Conservation (phyloP, 139 green algal genomes). For the Pleodorina starrii region DNA sequence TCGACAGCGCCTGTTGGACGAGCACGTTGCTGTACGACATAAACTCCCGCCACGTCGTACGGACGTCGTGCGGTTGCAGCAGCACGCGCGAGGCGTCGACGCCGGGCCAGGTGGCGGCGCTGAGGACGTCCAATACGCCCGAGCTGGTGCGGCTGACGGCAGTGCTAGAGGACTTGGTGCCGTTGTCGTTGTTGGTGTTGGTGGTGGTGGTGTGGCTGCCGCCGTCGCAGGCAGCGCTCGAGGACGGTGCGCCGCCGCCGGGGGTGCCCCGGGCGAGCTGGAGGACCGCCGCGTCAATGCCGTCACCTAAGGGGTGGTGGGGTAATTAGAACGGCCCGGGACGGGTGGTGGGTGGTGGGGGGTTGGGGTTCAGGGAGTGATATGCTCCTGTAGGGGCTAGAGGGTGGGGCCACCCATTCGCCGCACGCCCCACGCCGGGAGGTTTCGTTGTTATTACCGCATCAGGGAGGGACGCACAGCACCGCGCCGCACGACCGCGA, state of each 20-base stretch:
- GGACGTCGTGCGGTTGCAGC: constrained; percentile 55
- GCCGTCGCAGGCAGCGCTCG: no score
- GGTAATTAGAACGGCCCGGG: no score
- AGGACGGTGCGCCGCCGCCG: background rate
- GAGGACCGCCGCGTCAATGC: constrained; percentile 62
- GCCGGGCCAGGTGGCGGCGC: constrained; percentile 51
- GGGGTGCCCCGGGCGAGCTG: constrained; percentile 44
- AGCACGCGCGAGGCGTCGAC: constrained; percentile 33
- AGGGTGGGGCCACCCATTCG: no score
- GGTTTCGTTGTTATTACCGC: no score
- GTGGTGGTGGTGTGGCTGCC: background rate
- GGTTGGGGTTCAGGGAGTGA: no score
- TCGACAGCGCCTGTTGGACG: constrained; percentile 84
- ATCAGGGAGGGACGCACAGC: no score
- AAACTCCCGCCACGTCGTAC: constrained; percentile 84
- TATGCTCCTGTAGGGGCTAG: no score
- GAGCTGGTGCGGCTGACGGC: background rate
- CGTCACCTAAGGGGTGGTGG: constrained; percentile 31
- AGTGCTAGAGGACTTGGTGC: background rate
- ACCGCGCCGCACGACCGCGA: no score
- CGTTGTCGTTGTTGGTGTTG: background rate
- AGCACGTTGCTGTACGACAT: constrained; percentile 70
- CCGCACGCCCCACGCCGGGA: no score
- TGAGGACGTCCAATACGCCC: constrained; percentile 48
- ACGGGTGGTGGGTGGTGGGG: no score